Conservation (phyloP, 768 basidiomycete genomes). For the Rhodotorula graminis region DNA sequence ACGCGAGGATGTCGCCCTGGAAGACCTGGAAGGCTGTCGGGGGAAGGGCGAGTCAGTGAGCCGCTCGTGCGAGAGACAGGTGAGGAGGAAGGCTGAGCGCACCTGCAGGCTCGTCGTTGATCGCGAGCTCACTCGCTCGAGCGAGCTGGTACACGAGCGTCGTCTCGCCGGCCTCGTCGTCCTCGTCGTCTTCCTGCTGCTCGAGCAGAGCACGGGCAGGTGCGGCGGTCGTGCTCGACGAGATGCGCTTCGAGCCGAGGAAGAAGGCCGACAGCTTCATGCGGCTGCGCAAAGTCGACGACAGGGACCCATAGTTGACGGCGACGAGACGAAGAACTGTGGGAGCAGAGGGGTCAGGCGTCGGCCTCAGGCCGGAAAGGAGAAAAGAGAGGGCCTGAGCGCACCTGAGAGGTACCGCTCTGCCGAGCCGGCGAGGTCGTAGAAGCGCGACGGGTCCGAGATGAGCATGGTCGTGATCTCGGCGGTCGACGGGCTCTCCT, state of each 20-base stretch:
- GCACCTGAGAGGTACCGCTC: slow-evolving; percentile 33
- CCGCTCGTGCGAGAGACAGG: too few relatives aligned
- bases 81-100: not conserved
- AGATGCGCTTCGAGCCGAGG: slow-evolving; percentile 64
- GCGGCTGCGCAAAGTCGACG: slow-evolving; percentile 52
- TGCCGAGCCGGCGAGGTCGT: slow-evolving; percentile 61
- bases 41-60: not conserved
- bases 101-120: slow-evolving; percentile 76
- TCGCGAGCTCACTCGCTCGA: slow-evolving; percentile 55
- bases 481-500: slow-evolving; percentile 58
- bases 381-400: too few relatives aligned
- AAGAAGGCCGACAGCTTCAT: slow-evolving; percentile 72
- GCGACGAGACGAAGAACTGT: slow-evolving; percentile 76
- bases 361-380: not conserved
- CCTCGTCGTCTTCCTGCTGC: slow-evolving; percentile 72
- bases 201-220: slow-evolving; percentile 52
- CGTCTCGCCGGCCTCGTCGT: slow-evolving; percentile 53
- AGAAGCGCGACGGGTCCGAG: slow-evolving; percentile 65
- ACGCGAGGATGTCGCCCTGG: slow-evolving; percentile 34
- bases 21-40: slow-evolving; percentile 32
- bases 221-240: slow-evolving; percentile 44
- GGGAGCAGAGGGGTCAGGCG: not conserved
- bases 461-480: slow-evolving; percentile 70
- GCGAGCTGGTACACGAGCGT: slow-evolving; percentile 31
- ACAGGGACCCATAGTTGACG: slow-evolving; percentile 56